These are phyloP conservation scores for Trifolium fragiferum DNA, from an alignment of 306 rosid species.

Conservation along the genomic window DNA sequence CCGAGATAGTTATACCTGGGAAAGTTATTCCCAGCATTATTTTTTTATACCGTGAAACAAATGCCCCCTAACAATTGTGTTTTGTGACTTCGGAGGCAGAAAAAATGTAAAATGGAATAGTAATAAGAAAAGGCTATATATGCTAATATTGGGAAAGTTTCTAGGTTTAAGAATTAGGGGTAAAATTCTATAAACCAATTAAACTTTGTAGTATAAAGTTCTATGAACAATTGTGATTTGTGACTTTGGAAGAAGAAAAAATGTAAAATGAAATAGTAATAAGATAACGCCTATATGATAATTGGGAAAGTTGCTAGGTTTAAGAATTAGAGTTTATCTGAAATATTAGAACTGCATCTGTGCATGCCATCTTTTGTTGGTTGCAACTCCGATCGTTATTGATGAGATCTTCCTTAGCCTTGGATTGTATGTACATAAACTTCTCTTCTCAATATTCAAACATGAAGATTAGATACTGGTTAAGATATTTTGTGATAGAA, in stretches of 20 bases:
- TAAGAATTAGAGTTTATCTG: neutral
- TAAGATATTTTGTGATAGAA: neutral
- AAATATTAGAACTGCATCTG: neutral
- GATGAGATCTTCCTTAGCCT: neutral
- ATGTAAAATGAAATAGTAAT: neutral
- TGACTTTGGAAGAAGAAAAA: constrained; percentile 28
- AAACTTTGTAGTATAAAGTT: constrained; percentile 30
- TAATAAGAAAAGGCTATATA: neutral
- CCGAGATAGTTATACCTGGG: too few relatives aligned
- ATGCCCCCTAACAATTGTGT: neutral
- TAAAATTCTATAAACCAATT: constrained; percentile 10
- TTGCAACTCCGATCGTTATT: neutral
- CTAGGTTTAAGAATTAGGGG: neutral
- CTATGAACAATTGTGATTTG: constrained; percentile 6
- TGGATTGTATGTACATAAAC: neutral
- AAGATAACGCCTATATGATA: neutral
- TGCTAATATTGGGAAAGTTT: neutral
- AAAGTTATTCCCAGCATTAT: too few relatives aligned
- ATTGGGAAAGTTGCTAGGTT: constrained; percentile 1
- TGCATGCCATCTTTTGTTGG: neutral
- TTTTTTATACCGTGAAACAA: too few relatives aligned
- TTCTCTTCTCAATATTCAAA: constrained; percentile 5
- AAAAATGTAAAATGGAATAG: constrained; percentile 2
- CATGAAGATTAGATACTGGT: constrained; percentile 10
- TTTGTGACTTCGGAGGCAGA: constrained; percentile 18